phyloP scores from a whole-genome alignment of 2,329 filamentous ascomycete species.

The Lomentospora prolificans region DNA sequence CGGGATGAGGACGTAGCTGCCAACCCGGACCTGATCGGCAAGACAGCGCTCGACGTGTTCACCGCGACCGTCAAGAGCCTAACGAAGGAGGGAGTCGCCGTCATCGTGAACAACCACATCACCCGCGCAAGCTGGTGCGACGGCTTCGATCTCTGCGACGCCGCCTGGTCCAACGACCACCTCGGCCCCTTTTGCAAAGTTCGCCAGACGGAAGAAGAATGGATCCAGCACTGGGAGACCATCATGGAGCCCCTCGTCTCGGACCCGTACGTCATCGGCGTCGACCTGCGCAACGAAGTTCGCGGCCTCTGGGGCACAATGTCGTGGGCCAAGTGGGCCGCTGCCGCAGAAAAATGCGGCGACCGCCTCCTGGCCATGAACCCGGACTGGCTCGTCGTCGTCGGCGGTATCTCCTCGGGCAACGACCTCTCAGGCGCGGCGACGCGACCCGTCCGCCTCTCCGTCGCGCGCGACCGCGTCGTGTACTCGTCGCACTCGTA shows the following conservation, averaged over 20 bases:
- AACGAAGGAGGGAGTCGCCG: slow-evolving; percentile 52
- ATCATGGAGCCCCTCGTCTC: slow-evolving; percentile 49
- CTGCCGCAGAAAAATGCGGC: slow-evolving; percentile 52
- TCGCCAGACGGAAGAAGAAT: slow-evolving; percentile 52
- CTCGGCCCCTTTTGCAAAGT: slow-evolving; percentile 50
- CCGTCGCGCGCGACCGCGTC: slow-evolving; percentile 38
- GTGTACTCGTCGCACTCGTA: slow-evolving; percentile 64
- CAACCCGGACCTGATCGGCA: slow-evolving; percentile 49
- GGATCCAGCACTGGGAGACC: slow-evolving; percentile 57
- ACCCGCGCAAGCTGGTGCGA: slow-evolving; percentile 61
- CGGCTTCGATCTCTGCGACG: slow-evolving; percentile 57
- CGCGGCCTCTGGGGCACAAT: slow-evolving; percentile 60
- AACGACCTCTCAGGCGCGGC: slow-evolving; percentile 52
- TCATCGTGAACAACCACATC: slow-evolving; percentile 63
- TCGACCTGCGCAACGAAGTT: slow-evolving; percentile 60
- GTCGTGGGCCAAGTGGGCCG: slow-evolving; percentile 54
- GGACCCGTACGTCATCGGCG: slow-evolving; percentile 55
- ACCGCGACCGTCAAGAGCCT: slow-evolving; percentile 48
- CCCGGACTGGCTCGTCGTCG: slow-evolving; percentile 54
- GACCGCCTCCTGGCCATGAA: slow-evolving; percentile 51
- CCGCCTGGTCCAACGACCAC: slow-evolving; percentile 56
- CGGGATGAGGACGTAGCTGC: slow-evolving; percentile 39
- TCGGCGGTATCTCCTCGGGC: slow-evolving; percentile 57
- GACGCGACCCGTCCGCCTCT: slow-evolving; percentile 46
- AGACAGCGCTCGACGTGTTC: slow-evolving; percentile 50